These are phyloP conservation scores for Stagonosporopsis rhizophila DNA, from an alignment of 2,329 filamentous ascomycete species.

Conservation along the genomic window DNA sequence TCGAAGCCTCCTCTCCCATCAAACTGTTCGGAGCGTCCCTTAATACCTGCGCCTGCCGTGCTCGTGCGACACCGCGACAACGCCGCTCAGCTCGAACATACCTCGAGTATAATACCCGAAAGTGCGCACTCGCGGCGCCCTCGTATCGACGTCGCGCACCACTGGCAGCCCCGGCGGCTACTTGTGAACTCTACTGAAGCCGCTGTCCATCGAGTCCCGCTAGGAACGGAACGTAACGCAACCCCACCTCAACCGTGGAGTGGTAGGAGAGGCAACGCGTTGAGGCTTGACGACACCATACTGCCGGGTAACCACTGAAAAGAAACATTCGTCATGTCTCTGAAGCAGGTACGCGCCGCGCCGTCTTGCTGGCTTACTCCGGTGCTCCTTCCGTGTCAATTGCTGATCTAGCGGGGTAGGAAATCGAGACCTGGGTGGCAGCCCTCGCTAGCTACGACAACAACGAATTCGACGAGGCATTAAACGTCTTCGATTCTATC, in stretches of 20 bases:
- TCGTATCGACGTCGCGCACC: slow-evolving; percentile 26
- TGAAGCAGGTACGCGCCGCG: slow-evolving; percentile 53
- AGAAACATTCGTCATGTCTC: slow-evolving; percentile 54
- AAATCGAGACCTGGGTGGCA: slow-evolving; percentile 98
- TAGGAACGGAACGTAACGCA: slow-evolving; percentile 28
- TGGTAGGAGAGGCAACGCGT: slow-evolving; percentile 29
- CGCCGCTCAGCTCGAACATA: slow-evolving; percentile 15
- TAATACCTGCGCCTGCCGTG: slow-evolving; percentile 29
- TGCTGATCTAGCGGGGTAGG: slow-evolving; percentile 61
- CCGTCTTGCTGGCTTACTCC: slow-evolving; percentile 16
- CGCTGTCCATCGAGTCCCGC: slow-evolving; percentile 26
- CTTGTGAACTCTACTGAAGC: slow-evolving; percentile 21
- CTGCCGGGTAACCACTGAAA: slow-evolving; percentile 48
- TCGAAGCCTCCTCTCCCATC: slow-evolving; percentile 38
- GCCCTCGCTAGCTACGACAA: slow-evolving; percentile 93
- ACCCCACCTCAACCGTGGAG: slow-evolving; percentile 35
- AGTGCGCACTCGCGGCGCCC: slow-evolving; percentile 18
- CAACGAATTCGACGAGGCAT: slow-evolving; percentile 92
- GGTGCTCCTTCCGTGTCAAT: slow-evolving; percentile 25
- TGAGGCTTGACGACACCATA: slow-evolving; percentile 51
- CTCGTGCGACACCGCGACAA: slow-evolving; percentile 17
- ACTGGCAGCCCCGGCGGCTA: slow-evolving; percentile 43
- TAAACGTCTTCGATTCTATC: slow-evolving; percentile 84
- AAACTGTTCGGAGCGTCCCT: slow-evolving; percentile 30
- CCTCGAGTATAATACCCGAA: slow-evolving; percentile 24